These are phyloP conservation scores for Colletotrichum sp. DNA, from an alignment of 2,329 filamentous ascomycete genomes.

Conservation along the genomic window DNA sequence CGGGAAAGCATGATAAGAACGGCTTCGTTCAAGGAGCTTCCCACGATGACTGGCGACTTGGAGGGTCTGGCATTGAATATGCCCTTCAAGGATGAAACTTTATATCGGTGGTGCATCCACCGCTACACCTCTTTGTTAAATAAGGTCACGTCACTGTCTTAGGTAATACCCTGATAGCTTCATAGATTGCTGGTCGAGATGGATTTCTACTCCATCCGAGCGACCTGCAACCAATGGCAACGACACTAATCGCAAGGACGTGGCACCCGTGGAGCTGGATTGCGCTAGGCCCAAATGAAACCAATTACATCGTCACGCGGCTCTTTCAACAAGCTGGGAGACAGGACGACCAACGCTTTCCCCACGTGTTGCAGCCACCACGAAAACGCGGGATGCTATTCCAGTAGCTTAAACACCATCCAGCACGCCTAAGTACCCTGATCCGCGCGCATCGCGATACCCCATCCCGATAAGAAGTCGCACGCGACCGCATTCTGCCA, in stretches of 20 bases:
- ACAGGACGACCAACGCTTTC: constrained; percentile 21
- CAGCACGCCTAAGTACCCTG: not conserved
- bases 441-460: constrained; percentile 7
- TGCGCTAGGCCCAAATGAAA: constrained; percentile 22
- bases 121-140: not conserved
- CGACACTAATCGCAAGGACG: constrained; percentile 4
- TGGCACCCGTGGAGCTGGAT: constrained; percentile 13
- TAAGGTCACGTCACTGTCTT: not conserved
- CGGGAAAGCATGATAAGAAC: not conserved
- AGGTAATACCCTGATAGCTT: not conserved
- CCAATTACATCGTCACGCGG: constrained; percentile 20
- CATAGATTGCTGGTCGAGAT: not conserved
- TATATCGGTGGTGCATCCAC: not conserved
- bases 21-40: not conserved
- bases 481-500: constrained; percentile 4
- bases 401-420: constrained; percentile 5
- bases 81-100: not conserved
- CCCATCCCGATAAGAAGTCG: constrained; percentile 12
- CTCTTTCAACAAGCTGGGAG: constrained; percentile 13
- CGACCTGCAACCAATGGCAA: constrained; percentile 5
- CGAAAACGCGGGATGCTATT: constrained; percentile 6
- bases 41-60: not conserved
- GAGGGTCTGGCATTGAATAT: not conserved
- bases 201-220: constrained; percentile 2
- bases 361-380: constrained; percentile 23